Evolutionary conservation across 768 basidiomycete species (phyloP).

Genomic region (Agrocybe chaxingu): DNA sequence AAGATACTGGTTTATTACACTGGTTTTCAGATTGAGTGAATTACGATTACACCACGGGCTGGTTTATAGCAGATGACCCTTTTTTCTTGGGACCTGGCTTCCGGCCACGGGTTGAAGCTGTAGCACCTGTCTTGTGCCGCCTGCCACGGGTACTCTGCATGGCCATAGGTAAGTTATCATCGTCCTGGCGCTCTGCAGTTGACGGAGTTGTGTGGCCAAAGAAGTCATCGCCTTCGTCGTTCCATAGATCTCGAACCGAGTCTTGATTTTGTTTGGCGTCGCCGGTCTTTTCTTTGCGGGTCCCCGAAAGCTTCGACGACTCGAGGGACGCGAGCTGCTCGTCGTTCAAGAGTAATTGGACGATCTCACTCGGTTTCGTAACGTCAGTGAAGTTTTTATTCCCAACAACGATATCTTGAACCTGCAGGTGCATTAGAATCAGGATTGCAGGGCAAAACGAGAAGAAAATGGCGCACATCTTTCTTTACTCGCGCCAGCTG

Average conservation of each 20-base stretch:
- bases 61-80: constrained; percentile 5
- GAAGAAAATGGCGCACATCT: constrained; percentile 56
- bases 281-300: constrained; percentile 21
- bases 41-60: constrained; percentile 10
- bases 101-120: constrained; percentile 35
- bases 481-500: constrained; percentile 96
- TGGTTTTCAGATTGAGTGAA: too few relatives aligned
- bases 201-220: constrained; percentile 56
- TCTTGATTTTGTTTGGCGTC: constrained; percentile 29
- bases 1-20: too few relatives aligned
- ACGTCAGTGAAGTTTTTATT: constrained; percentile 94
- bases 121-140: constrained; percentile 35
- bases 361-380: constrained; percentile 94
- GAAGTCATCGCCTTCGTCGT: constrained; percentile 85
- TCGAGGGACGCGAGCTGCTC: constrained; percentile 82
- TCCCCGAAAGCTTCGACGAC: constrained; percentile 37
- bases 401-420: constrained; percentile 99
- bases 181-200: constrained; percentile 30
- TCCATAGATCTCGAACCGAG: constrained; percentile 68
- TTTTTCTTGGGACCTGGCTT: constrained; percentile 39
- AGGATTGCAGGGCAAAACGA: not conserved
- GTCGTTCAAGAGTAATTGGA: constrained; percentile 90
- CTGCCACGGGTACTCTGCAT: constrained; percentile 35
- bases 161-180: constrained; percentile 31
- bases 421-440: constrained; percentile 41